A percentile compares a stretch with the other conserved stretches of the same genome.
These are phyloP conservation scores for Tremella mesenterica DNA, from an alignment of 768 basidiomycete genomes.

Conservation along the genomic window DNA sequence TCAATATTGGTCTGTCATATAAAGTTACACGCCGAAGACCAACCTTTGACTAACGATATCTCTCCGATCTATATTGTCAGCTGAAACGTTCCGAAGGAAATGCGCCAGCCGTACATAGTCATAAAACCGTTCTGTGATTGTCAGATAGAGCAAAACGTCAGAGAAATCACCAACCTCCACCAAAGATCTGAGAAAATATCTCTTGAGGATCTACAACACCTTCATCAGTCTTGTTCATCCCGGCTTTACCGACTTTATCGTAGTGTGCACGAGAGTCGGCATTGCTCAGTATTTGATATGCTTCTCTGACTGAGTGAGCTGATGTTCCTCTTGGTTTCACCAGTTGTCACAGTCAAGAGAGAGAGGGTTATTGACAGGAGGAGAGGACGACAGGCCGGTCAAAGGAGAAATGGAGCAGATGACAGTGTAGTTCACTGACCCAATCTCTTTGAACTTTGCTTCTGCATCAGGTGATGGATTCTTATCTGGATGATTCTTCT, in stretches of 20 bases:
- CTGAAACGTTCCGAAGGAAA: background rate
- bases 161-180: conserved; percentile 50
- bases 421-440: conserved; percentile 51
- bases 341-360: no score
- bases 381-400: no score
- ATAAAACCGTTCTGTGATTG: conserved; percentile 59
- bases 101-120: conserved; percentile 62
- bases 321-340: background rate
- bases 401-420: background rate
- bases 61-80: conserved; percentile 71
- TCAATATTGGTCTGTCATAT: background rate
- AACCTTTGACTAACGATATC: conserved; percentile 93
- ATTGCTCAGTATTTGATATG: conserved; percentile 66
- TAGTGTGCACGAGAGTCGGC: conserved; percentile 80
- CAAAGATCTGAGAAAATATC: conserved; percentile 93
- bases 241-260: conserved; percentile 87
- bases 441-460: conserved; percentile 94
- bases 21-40: no score
- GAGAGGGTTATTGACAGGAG: no score
- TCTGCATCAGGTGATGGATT: conserved; percentile 87
- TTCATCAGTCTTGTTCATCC: conserved; percentile 62
- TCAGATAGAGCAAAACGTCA: background rate
- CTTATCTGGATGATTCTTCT: conserved; percentile 88
- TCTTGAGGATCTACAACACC: conserved; percentile 86
- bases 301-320: conserved; percentile 53